phyloP scores from a whole-genome alignment of 805 yeast genomes.

The Saccharomyces paradoxus region DNA sequence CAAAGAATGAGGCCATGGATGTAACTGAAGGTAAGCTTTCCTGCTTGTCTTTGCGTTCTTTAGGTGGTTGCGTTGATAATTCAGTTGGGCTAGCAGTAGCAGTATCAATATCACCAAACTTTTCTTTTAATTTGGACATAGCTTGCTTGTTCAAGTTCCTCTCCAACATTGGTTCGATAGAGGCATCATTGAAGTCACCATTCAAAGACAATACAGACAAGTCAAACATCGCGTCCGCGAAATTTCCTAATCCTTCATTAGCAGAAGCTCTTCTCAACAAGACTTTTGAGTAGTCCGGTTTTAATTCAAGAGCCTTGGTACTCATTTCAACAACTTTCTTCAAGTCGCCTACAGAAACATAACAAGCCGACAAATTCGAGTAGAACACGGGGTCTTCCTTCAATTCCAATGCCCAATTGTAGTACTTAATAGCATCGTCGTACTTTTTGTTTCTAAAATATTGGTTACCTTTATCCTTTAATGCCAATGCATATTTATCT shows the following conservation, averaged over 20 bases:
- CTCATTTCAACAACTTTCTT: slow-evolving; percentile 86
- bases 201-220: slow-evolving; percentile 79
- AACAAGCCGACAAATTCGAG: slow-evolving; percentile 95
- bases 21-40: slow-evolving; percentile 69
- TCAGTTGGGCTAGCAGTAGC: slow-evolving; percentile 1
- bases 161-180: slow-evolving; percentile 75
- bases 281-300: slow-evolving; percentile 89
- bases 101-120: slow-evolving; percentile 34
- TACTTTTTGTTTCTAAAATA: slow-evolving; percentile 63
- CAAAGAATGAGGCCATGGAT: slow-evolving; percentile 76
- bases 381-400: slow-evolving; percentile 81
- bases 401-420: slow-evolving; percentile 67
- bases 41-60: slow-evolving; percentile 32
- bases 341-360: slow-evolving; percentile 69
- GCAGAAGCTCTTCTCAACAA: slow-evolving; percentile 89
- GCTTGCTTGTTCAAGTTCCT: slow-evolving; percentile 78
- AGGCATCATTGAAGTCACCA: slow-evolving; percentile 73
- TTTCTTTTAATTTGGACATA: slow-evolving; percentile 57
- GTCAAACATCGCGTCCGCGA: slow-evolving; percentile 83
- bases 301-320: slow-evolving; percentile 71
- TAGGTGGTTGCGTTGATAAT: neutral
- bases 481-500: slow-evolving; percentile 58
- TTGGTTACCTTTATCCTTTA: slow-evolving; percentile 86
- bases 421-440: slow-evolving; percentile 69
- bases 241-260: slow-evolving; percentile 70